A percentile compares a stretch with the other conserved stretches of the same genome.
phyloP scores from a whole-genome alignment of 371 early-diverging fungal species.

The Mucor plumbeus region DNA sequence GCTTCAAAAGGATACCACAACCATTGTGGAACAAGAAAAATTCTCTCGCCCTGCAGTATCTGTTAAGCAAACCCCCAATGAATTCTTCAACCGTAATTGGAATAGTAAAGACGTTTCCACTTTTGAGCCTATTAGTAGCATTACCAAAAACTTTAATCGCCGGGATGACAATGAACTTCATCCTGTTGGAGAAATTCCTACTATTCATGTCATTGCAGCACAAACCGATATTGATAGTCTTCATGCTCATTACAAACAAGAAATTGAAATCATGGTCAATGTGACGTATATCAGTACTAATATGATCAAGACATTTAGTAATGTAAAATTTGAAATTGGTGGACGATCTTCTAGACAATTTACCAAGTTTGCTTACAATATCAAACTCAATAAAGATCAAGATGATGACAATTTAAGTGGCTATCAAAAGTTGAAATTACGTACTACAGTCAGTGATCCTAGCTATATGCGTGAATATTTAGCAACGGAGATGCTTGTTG shows the following conservation, averaged over 20 bases:
- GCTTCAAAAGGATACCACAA: conserved; percentile 13
- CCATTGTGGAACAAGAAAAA: conserved; percentile 14
- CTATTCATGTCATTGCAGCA: conserved; percentile 32
- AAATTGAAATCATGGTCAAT: conserved; percentile 27
- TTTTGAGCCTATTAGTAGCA: conserved; percentile 9
- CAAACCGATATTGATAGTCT: conserved; percentile 27
- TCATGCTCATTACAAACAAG: conserved; percentile 31
- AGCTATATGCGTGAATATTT: conserved; percentile 54
- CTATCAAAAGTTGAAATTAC: conserved; percentile 27
- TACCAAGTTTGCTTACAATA: conserved; percentile 41
- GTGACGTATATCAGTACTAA: conserved; percentile 36
- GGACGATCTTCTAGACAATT: conserved; percentile 39
- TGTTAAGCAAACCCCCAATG: conserved; percentile 15
- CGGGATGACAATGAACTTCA: conserved; percentile 20
- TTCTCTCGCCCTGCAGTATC: conserved; percentile 14
- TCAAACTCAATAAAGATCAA: conserved; percentile 31
- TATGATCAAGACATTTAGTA: conserved; percentile 22
- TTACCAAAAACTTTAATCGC: conserved; percentile 21
- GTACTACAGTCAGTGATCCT: conserved; percentile 37
- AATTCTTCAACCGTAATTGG: conserved; percentile 29
- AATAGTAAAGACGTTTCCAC: conserved; percentile 7
- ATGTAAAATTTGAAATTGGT: conserved; percentile 32
- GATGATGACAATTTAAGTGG: conserved; percentile 17
- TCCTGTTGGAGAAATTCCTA: conserved; percentile 38
- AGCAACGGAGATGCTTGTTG: conserved; percentile 29